Base-by-base conservation (phyloP, 768 basidiomycete genomes). In the Albatrellus ellisii region DNA sequence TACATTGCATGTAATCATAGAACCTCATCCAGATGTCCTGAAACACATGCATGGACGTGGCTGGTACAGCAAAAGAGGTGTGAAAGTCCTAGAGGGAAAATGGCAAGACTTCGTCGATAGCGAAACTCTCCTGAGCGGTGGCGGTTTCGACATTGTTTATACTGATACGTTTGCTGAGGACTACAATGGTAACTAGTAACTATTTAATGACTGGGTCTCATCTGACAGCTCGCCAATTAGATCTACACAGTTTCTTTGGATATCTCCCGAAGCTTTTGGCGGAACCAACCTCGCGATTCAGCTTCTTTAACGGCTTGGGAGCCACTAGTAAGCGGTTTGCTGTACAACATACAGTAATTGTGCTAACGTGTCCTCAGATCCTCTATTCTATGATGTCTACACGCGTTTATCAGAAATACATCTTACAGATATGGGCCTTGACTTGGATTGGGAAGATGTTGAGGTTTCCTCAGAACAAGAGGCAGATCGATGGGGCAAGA, bases 301-400 rank as follows among this genome's bases (percentile, higher is more conserved):
- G 89, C 46, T 99, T 98, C 62, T 99, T 98, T 71, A 89, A 99
- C 54, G 95, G 95, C 10, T 72, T 99, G 7, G 95, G 88, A 12
- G 94, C 92, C 24, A 97, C 90, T 6, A 90, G 88, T 84, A 55
- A 57, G 80, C n/a, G n/a, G n/a, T n/a, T n/a, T 46, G 29, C 14
- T 17, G 18, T 26, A 41, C 34, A 8, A 17, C 34, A 28, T 33
- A 26, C 21, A 15, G 9, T 12, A 26, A 17, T 20, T 37, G 25
- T 46, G 33, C n/a, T 18, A 26, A 18, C 15, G 9, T 34, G 20
- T 27, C 2, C 12, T 10, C 53, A 94, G 90, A 92, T 62, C 68
- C 79, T 0, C 64, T 81, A 6, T 90, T 92, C 54, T 90, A 95
- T 58, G 89, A 95, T 52, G 85, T 97, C 6, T 94, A 88, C 55